Conservation (phyloP, 2,329 filamentous ascomycete genomes). For the Neocucurbitaria cava region DNA sequence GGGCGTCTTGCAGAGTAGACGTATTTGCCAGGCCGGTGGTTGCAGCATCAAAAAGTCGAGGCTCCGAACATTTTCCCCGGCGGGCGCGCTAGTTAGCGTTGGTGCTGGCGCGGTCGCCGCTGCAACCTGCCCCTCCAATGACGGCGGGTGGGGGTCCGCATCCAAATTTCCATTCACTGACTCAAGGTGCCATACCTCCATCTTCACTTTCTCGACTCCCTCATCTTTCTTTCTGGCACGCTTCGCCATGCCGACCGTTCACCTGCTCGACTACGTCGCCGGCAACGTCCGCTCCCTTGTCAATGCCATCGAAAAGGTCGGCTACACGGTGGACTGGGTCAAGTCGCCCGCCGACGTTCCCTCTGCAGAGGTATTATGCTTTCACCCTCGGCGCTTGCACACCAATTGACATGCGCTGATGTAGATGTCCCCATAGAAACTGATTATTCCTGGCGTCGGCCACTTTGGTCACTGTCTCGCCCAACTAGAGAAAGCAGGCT, state of each 20-base stretch:
- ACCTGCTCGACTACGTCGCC: constrained; percentile 89
- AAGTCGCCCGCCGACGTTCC: constrained; percentile 82
- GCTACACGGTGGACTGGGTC: constrained; percentile 93
- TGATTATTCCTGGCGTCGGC: constrained; percentile 94
- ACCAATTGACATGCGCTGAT: constrained; percentile 47
- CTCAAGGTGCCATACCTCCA: constrained; percentile 9
- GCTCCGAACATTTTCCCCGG: constrained; percentile 18
- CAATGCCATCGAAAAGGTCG: constrained; percentile 96
- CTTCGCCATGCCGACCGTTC: constrained; percentile 73
- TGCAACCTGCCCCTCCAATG: constrained; percentile 15
- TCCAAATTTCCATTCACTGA: constrained; percentile 18
- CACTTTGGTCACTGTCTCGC: constrained; percentile 96
- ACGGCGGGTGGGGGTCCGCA: constrained; percentile 9
- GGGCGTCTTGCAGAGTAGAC: background rate
- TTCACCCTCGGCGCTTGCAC: constrained; percentile 6
- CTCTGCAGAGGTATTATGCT: constrained; percentile 74
- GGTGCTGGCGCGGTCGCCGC: constrained; percentile 11
- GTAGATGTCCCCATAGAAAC: constrained; percentile 65
- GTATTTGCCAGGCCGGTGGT: background rate
- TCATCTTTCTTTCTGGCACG: background rate
- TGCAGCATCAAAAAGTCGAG: constrained; percentile 21
- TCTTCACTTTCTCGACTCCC: constrained; percentile 1
- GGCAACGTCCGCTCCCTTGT: constrained; percentile 95
- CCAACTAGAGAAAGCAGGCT: constrained; percentile 82
- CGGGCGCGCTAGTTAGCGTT: constrained; percentile 13